These are phyloP conservation scores for Amanita subjunquillea DNA, from an alignment of 768 basidiomycete species.

Conservation along the genomic window DNA sequence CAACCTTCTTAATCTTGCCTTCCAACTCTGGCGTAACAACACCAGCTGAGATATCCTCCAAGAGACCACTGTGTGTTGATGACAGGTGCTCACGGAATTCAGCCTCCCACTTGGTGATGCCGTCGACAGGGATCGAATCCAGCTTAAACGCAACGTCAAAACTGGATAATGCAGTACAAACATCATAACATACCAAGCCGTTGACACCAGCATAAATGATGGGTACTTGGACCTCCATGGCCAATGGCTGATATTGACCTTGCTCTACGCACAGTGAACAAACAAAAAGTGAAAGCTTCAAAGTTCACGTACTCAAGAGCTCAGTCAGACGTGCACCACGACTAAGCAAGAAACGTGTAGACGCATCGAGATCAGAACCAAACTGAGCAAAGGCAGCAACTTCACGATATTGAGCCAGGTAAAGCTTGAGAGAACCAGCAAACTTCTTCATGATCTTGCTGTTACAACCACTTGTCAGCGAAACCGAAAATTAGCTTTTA, in stretches of 20 bases:
- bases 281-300: conserved; percentile 3
- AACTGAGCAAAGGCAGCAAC: conserved; percentile 99
- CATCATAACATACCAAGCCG: conserved; percentile 64
- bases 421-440: conserved; percentile 98
- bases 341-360: conserved; percentile 94
- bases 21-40: conserved; percentile 85
- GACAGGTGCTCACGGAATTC: conserved; percentile 87
- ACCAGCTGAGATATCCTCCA: conserved; percentile 79
- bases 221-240: conserved; percentile 95
- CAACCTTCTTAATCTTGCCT: conserved; percentile 89
- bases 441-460: conserved; percentile 99
- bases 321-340: conserved; percentile 99
- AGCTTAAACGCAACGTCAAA: conserved; percentile 36
- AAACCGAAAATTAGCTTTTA: not conserved
- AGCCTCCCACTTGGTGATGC: conserved; percentile 89
- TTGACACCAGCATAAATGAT: conserved; percentile 99
- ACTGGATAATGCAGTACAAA: not conserved
- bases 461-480: conserved; percentile 4
- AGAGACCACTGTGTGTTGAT: conserved; percentile 61
- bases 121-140: conserved; percentile 89
- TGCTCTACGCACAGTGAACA: conserved; percentile 52
- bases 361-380: conserved; percentile 99
- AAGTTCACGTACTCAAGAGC: conserved; percentile 60
- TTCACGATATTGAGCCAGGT: conserved; percentile 99
- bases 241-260: conserved; percentile 93